Base-by-base conservation (phyloP, 805 yeast genomes). In the Clavispora phyllophila region DNA sequence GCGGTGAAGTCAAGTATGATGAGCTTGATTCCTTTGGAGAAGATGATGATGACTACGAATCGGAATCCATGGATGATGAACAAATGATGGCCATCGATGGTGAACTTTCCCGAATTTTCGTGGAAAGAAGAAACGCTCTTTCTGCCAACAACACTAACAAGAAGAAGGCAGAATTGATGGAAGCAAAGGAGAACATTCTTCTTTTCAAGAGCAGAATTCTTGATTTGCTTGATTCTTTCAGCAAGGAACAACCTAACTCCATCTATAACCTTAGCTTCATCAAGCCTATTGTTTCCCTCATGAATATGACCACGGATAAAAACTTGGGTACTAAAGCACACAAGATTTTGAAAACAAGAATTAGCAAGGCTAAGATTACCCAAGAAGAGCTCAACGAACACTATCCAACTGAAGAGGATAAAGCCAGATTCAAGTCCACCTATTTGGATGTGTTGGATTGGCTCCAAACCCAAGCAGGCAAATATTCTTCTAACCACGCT, bases 51-150 rank as follows among this genome's bases (percentile, higher is more conserved):
- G 75, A 77, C 6, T 86, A 82, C 40, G 95, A 86, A 51, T 65
- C 71, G 0, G 72, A 66, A 33, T 81, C 91, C 0, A 87, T 89
- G 95, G 95, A 90, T 46, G 97, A 90, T 62, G 96, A 90, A 54
- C 89, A 89, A 60, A 91, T 91, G 98, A 81, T 89, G 82, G 95
- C 90, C 17, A 76, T 91, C 54, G 98, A 91, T 58, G 85, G 75
- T 18, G 93, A 88, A 47, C 68, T 91, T 24, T 78, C 96, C 0
- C 75, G 75, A 41, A 91, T 91, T 42, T 91, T 91, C 73, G 79
- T 84, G 55, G 91, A 88, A 54, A 78, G 97, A 53, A 79, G 81
- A 51, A 81, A 78, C 46, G 84, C 86, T 0, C 61, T 87, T 41
- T 63, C 78, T 9, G 58, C 57, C 7, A 51, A 68, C 20, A 66